Base-by-base conservation (phyloP, 371 early-diverging fungal species). In the Chytridium lagenaria region DNA sequence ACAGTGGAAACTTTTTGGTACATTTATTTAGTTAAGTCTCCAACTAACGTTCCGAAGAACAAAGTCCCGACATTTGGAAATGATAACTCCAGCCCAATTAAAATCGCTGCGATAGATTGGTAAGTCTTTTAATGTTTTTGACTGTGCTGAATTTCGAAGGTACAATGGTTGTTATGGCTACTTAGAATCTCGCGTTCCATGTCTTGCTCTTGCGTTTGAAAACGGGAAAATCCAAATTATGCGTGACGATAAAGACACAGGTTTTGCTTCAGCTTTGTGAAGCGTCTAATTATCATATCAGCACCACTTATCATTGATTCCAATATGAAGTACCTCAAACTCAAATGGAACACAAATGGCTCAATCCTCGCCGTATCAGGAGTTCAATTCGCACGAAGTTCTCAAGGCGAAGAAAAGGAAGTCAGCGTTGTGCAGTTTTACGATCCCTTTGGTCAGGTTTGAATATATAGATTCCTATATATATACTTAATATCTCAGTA, bases 191-290 rank as follows among this genome's bases (percentile, higher is more conserved):
- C 65, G 71, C 37, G 79, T 79, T 15, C 85, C 88, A 3, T 81
- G 82, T 40, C 70, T 88, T 1, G 88, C 87, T 3, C 75, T 88
- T n/a, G 79, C 81, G 31, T 84, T 82, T 59, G 87, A 88, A 30
- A 85, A 83, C 63, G 88, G 88, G 19, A 81, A 84, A 51, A 72
- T 88, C 0, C 85, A 85, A 68, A 76, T 88, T 22, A 79, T 82
- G 76, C 44, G 85, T 1, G 81, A 85, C 63, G 85, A 86, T 22
- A 79, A 76, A 36, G 88, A 88, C 68, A 49, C 55, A 26, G 57
- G 85, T 87, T 72, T 22, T 70, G 0, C 1, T 1, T 40, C 15
- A 1, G 33, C 26, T 12, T 0, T 15, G 30, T 7, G 22, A 3
- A 36, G 66, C 57, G 15, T 12, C 34, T 39, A n/a, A n/a, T 51